Conservation (phyloP, 225 moss, liverwort and hornwort species). For the Thuidium tamariscinum region DNA sequence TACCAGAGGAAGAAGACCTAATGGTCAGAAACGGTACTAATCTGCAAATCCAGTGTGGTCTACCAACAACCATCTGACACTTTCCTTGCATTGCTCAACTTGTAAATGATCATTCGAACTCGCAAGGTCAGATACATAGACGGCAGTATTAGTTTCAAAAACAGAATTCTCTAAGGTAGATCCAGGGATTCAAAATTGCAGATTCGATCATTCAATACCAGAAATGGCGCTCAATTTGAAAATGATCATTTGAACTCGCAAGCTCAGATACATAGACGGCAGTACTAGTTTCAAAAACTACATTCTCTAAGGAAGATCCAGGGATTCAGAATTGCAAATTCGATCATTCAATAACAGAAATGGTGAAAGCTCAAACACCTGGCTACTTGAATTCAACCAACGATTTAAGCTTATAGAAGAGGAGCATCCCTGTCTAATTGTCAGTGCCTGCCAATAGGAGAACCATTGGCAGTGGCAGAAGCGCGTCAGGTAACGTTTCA, state of each 20-base stretch:
- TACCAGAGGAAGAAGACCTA: not conserved
- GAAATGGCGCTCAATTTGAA: slow-evolving; percentile 15
- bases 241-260: slow-evolving; percentile 16
- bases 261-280: not conserved
- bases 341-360: not conserved
- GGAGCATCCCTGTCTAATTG: slow-evolving; percentile 28
- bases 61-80: slow-evolving; percentile 48
- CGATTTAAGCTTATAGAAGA: not conserved
- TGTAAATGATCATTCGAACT: slow-evolving; percentile 24
- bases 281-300: not conserved
- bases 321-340: not conserved
- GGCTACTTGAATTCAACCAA: not conserved
- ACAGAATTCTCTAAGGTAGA: not conserved
- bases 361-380: not conserved
- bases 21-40: not conserved
- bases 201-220: not conserved
- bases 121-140: not conserved
- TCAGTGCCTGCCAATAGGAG: slow-evolving; percentile 47
- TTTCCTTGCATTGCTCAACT: slow-evolving; percentile 62
- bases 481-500: slow-evolving; percentile 50
- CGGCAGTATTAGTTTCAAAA: not conserved
- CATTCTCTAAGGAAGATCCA: not conserved
- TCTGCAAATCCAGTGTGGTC: slow-evolving; percentile 38
- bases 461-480: slow-evolving; percentile 53
- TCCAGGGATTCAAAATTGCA: not conserved